Conservation (phyloP, 441 rosid species). For the Rhodomyrtus psidioides region DNA sequence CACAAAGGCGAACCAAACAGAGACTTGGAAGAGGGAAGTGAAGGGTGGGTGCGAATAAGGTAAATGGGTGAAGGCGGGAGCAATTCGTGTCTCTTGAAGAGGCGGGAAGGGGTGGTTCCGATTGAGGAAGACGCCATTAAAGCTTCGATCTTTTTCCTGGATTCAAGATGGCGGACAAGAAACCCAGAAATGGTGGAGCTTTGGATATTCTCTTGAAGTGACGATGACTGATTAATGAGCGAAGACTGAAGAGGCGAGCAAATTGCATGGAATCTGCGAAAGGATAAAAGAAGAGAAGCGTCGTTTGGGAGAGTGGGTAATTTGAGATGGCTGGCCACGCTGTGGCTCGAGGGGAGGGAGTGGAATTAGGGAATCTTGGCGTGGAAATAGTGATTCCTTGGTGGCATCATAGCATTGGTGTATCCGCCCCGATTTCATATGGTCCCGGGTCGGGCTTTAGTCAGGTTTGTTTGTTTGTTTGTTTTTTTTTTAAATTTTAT, state of each 20-base stretch:
- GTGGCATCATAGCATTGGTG: too few species aligned
- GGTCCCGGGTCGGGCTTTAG: background rate
- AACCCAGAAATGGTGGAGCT: background rate
- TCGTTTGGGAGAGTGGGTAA: background rate
- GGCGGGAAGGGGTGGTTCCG: slow-evolving; percentile 23
- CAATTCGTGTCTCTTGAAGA: slow-evolving; percentile 13
- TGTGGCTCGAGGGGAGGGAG: background rate
- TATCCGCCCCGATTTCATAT: background rate
- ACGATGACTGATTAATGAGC: background rate
- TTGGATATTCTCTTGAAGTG: background rate
- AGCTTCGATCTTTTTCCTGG: background rate
- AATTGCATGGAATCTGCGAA: background rate
- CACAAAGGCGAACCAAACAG: slow-evolving; percentile 9
- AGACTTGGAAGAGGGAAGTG: slow-evolving; percentile 20
- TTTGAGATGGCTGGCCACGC: background rate
- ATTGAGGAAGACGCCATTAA: slow-evolving; percentile 51
- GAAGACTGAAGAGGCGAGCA: background rate
- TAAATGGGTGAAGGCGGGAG: slow-evolving; percentile 9
- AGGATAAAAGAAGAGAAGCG: background rate
- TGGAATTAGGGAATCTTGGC: background rate
- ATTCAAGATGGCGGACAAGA: too few species aligned
- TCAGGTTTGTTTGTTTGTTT: too few species aligned
- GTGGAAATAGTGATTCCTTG: background rate
- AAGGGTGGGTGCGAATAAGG: slow-evolving; percentile 7
- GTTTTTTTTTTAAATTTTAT: too few species aligned